These are phyloP conservation scores for Fonticula alba DNA, from an alignment of 78 protist species.

Conservation along the genomic window DNA sequence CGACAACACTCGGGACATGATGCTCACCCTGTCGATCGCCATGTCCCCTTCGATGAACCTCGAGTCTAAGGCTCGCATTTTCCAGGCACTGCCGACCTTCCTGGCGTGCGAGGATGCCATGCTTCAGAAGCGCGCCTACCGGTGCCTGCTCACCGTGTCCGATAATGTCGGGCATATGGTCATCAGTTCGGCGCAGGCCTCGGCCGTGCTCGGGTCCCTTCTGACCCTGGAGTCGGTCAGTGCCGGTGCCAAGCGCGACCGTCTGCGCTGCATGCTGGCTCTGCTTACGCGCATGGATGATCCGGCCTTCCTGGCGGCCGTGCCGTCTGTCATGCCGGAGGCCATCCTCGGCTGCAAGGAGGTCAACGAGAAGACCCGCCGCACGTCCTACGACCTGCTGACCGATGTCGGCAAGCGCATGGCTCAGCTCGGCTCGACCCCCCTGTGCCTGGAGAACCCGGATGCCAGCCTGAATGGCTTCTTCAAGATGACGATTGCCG, in stretches of 20 bases:
- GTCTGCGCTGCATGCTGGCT: constrained; percentile 3
- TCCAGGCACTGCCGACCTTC: too few species aligned
- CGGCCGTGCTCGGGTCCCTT: too few species aligned
- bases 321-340: constrained; percentile 1
- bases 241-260: background rate
- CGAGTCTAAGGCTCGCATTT: too few species aligned
- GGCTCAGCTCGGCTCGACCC: too few species aligned
- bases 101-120: constrained; percentile 1
- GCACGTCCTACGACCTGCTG: background rate
- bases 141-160: background rate
- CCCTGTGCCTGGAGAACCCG: too few species aligned
- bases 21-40: too few species aligned
- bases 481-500: background rate
- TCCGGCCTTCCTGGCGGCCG: background rate
- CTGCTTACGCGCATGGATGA: background rate
- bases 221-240: too few species aligned
- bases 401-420: background rate
- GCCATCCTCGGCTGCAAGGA: constrained; percentile 7
- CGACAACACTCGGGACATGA: too few species aligned
- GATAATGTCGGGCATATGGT: too few species aligned
- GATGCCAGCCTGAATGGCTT: background rate
- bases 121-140: constrained; percentile 1
- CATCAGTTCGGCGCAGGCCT: too few species aligned
- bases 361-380: constrained; percentile 9
- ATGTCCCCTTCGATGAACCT: too few species aligned